These are phyloP conservation scores for Peniophora sp. DNA, from an alignment of 1,284 basidiomycete species.

Conservation along the genomic window DNA sequence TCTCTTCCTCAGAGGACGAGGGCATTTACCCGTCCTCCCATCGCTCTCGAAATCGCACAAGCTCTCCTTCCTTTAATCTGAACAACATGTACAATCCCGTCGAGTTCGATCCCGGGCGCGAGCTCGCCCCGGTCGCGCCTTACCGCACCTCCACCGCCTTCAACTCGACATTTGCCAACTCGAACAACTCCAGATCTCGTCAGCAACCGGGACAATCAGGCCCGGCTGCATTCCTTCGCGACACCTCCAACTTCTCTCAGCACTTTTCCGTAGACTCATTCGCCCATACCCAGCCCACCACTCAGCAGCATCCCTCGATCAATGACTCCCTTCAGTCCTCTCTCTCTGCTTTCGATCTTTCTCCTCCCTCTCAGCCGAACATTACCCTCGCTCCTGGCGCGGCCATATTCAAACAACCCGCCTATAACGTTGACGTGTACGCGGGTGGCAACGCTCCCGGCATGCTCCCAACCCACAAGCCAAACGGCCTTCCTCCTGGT, in stretches of 20 bases:
- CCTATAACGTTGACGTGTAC: conserved; percentile 14
- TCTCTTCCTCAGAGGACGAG: conserved; percentile 46
- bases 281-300: conserved; percentile 15
- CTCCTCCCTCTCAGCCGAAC: conserved; percentile 10
- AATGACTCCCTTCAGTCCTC: conserved; percentile 20
- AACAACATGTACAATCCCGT: conserved; percentile 39
- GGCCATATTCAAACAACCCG: conserved; percentile 8
- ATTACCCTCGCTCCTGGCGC: conserved; percentile 13
- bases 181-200: conserved; percentile 19
- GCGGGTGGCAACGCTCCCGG: neutral
- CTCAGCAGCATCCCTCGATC: conserved; percentile 7
- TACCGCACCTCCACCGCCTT: conserved; percentile 27
- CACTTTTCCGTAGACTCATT: conserved; percentile 22
- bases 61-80: conserved; percentile 35
- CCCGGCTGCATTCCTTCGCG: conserved; percentile 20
- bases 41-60: conserved; percentile 33
- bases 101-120: conserved; percentile 36
- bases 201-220: conserved; percentile 16
- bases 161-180: conserved; percentile 21
- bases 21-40: conserved; percentile 31
- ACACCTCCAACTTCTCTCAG: conserved; percentile 20
- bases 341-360: conserved; percentile 19
- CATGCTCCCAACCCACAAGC: conserved; percentile 8
- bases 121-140: conserved; percentile 24
- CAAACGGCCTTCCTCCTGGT: conserved; percentile 5